Evolutionary conservation across 306 rosid genomes (phyloP).

Genomic region (Cucumis cinereus): DNA sequence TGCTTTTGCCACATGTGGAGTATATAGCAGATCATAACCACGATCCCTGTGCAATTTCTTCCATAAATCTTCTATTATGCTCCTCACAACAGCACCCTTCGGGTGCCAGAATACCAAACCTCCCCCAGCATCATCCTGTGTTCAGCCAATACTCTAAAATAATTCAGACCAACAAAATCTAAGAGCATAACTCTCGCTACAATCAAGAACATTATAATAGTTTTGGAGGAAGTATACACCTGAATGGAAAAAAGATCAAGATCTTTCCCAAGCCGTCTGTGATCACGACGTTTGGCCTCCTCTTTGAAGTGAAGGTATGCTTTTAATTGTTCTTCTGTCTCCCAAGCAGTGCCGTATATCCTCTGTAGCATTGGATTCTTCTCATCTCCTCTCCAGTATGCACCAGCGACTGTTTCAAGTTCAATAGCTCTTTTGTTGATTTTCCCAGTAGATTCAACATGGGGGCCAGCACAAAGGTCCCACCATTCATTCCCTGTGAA

Average conservation of each 20-base stretch:
- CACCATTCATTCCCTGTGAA: conserved; percentile 78
- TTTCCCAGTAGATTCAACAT: conserved; percentile 83
- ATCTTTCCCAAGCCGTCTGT: conserved; percentile 89
- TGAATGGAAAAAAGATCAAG: conserved; percentile 95
- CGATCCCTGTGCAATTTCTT: conserved; percentile 58
- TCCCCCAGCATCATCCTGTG: conserved; percentile 93
- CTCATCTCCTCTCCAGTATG: conserved; percentile 99
- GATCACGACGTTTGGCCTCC: conserved; percentile 96
- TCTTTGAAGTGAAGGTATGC: conserved; percentile 85
- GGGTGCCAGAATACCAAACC: conserved; percentile 99
- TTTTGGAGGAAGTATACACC: conserved; percentile 23
- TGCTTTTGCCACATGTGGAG: conserved; percentile 96
- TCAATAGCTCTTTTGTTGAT: conserved; percentile 84
- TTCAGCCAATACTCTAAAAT: conserved; percentile 15
- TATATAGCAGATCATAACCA: conserved; percentile 79
- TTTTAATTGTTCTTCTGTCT: conserved; percentile 76
- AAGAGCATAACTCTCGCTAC: conserved; percentile 1
- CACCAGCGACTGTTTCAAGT: conserved; percentile 98
- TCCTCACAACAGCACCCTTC: conserved; percentile 86
- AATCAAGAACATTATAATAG: not conserved
- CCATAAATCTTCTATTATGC: conserved; percentile 86
- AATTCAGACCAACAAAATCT: conserved; percentile 9
- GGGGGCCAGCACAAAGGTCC: conserved; percentile 99
- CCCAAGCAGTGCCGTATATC: conserved; percentile 99
- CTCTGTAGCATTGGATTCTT: conserved; percentile 90